Evolutionary conservation across 768 basidiomycete genomes (phyloP).

Genomic region (Kwoniella europaea): DNA sequence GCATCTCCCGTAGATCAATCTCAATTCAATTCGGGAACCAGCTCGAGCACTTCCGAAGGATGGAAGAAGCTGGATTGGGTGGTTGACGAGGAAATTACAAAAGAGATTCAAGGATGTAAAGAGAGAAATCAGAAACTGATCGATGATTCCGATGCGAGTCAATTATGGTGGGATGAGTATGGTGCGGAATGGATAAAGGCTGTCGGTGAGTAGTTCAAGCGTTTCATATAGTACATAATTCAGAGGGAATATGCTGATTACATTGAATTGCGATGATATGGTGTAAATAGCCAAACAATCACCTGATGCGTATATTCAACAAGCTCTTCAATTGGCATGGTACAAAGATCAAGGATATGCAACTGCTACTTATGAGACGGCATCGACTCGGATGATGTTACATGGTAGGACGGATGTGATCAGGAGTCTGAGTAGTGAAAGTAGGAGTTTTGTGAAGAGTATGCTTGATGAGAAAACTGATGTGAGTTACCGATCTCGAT

Average conservation of each 20-base stretch:
- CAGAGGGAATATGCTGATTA: no score
- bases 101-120: conserved; percentile 68
- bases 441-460: conserved; percentile 74
- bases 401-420: conserved; percentile 90
- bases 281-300: conserved; percentile 62
- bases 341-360: conserved; percentile 75
- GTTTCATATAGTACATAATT: neutral
- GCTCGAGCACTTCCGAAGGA: conserved; percentile 8
- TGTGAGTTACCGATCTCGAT: conserved; percentile 53
- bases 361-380: conserved; percentile 92
- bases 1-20: conserved; percentile 68
- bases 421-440: conserved; percentile 73
- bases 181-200: conserved; percentile 86
- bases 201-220: conserved; percentile 63
- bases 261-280: neutral
- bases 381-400: conserved; percentile 81
- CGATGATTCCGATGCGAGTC: conserved; percentile 79
- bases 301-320: conserved; percentile 87
- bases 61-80: conserved; percentile 79
- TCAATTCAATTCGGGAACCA: conserved; percentile 18
- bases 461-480: conserved; percentile 65
- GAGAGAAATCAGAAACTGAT: conserved; percentile 67
- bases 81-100: conserved; percentile 66
- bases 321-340: conserved; percentile 90
- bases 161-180: conserved; percentile 79